phyloP scores from a whole-genome alignment of 2,329 filamentous ascomycete genomes.

The Whalleya microplaca region DNA sequence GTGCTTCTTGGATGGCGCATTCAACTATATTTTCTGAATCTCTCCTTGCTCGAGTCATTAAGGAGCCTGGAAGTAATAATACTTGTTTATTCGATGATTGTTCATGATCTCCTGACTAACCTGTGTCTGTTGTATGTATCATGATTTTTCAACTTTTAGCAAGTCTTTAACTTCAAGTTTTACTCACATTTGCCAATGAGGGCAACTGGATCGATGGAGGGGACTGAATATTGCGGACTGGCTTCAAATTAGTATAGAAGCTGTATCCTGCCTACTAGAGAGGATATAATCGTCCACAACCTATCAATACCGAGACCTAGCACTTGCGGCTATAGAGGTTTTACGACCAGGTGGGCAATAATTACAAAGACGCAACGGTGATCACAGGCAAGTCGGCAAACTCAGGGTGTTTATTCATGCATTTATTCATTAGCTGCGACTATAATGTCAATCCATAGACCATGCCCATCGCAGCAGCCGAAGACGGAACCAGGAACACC shows the following conservation, averaged over 20 bases:
- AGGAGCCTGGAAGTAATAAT: too few species aligned
- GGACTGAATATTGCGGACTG: background rate
- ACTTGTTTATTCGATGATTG: too few species aligned
- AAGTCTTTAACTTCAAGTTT: too few species aligned
- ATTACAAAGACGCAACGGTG: background rate
- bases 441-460: constrained; percentile 40
- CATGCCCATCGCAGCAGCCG: constrained; percentile 38
- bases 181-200: too few species aligned
- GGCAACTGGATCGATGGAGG: too few species aligned
- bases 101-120: too few species aligned
- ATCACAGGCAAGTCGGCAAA: constrained; percentile 13
- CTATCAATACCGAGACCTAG: background rate
- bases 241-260: background rate
- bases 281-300: background rate
- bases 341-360: background rate
- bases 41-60: too few species aligned
- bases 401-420: constrained; percentile 36
- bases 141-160: too few species aligned
- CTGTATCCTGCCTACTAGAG: background rate
- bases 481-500: constrained; percentile 58
- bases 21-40: too few species aligned
- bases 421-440: constrained; percentile 41
- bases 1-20: too few species aligned
- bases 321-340: background rate
- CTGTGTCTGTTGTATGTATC: too few species aligned